A percentile compares a stretch with the other conserved stretches of the same genome.
phyloP scores from a whole-genome alignment of 2,329 filamentous ascomycete species.

The Fusarium sp. region DNA sequence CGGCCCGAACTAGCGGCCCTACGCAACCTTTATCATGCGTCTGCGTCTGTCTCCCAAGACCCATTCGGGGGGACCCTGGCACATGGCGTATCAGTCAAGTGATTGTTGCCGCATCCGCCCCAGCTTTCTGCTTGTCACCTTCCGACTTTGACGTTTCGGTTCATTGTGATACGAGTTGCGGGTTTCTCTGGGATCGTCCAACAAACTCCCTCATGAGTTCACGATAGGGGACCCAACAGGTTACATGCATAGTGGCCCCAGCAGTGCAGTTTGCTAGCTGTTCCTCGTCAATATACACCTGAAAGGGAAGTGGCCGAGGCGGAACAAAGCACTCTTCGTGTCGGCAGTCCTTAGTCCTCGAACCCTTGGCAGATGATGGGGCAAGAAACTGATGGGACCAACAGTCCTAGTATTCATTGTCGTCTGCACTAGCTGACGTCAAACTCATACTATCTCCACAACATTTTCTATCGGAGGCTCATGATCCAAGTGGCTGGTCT shows the following conservation, averaged over 20 bases:
- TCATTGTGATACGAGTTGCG: conserved; percentile 34
- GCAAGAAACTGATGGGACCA: conserved; percentile 22
- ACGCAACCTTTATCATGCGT: conserved; percentile 32
- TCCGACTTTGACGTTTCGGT: conserved; percentile 28
- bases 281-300: conserved; percentile 6
- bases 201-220: conserved; percentile 17
- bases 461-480: not conserved
- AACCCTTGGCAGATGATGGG: conserved; percentile 20
- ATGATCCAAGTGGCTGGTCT: not conserved
- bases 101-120: conserved; percentile 40
- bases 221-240: conserved; percentile 35
- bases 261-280: not conserved
- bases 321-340: conserved; percentile 15
- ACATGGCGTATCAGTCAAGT: conserved; percentile 48
- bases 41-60: conserved; percentile 21
- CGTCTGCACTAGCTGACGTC: conserved; percentile 3
- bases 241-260: conserved; percentile 39
- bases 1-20: conserved; percentile 24
- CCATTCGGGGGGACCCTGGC: conserved; percentile 37
- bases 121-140: conserved; percentile 24
- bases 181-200: conserved; percentile 29
- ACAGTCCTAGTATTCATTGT: not conserved
- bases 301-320: conserved; percentile 27
- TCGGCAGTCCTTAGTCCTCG: conserved; percentile 8
- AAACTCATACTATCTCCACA: conserved; percentile 17